These are phyloP conservation scores for Tolypocladium pustulatum DNA, from an alignment of 2,329 filamentous ascomycete species.

Conservation along the genomic window DNA sequence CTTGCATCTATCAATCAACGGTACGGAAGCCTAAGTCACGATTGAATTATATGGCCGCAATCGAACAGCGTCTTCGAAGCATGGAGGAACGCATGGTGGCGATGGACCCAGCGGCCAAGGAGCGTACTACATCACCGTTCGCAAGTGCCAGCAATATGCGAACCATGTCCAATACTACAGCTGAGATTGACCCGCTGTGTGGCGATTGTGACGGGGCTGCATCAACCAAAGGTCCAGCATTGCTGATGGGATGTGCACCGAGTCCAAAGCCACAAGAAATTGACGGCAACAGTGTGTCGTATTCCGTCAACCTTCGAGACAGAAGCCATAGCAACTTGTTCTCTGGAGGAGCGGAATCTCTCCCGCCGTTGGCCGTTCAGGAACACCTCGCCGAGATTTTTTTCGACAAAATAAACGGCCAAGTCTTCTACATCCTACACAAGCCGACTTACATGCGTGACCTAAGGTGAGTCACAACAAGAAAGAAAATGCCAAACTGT, in stretches of 20 bases:
- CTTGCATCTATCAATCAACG: not conserved
- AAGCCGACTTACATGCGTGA: not conserved
- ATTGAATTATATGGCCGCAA: not conserved
- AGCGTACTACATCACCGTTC: not conserved
- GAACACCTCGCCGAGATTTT: not conserved
- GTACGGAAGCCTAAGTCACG: not conserved
- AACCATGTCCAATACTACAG: no score
- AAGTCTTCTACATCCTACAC: not conserved
- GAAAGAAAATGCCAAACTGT: not conserved
- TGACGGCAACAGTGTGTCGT: not conserved
- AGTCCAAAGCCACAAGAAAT: not conserved
- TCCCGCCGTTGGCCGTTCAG: not conserved
- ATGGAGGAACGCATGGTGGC: not conserved
- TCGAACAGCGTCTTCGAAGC: not conserved
- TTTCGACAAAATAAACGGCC: not conserved
- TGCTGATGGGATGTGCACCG: not conserved
- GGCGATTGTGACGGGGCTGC: not conserved
- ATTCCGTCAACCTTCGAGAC: not conserved
- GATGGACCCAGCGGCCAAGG: not conserved
- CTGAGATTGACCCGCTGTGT: not conserved
- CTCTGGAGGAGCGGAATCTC: not conserved
- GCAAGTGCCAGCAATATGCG: no score
- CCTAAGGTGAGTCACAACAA: not conserved
- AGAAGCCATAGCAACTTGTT: not conserved
- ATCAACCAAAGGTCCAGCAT: no score